Base-by-base conservation (phyloP, 2,329 filamentous ascomycete species). In the Chaetothyriales sp. region DNA sequence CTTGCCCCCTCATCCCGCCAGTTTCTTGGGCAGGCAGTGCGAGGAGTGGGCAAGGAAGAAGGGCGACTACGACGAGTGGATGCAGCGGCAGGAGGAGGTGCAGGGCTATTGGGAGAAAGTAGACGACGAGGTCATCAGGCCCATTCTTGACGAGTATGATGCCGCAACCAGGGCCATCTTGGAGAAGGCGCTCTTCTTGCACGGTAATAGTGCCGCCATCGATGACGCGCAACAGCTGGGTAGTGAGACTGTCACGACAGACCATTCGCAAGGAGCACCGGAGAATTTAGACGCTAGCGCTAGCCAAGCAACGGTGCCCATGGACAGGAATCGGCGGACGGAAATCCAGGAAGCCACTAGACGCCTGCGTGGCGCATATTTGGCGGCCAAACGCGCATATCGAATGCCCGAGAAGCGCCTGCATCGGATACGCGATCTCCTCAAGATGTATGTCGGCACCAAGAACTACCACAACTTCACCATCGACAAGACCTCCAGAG, bases 391-490 rank as follows among this genome's bases (percentile, higher is more conserved):
- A 70, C 82, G 86, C 46, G 77, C 81, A 1, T 97, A 95, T 66
- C 86, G 90, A 48, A 83, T 94, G 51, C 82, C 85, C 0, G 71
- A 79, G 0, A 71, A 73, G 18, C 88, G 92, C 7, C 75, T 92
- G 47, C 71, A 78, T 25, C 82, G 84, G 54, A 79, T 98, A 1
- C 87, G 94, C 66, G 76, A 80, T 33, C 82, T 82, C 0, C 77
- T 98, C 8, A 70, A 80, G 61, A 74, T 77, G 58, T 98, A 92
- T 69, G 70, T 84, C 8, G 92, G 92, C 57, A 95, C 89, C 3
- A 78, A 77, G 62, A 95, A 94, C 72, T 98, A 84, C 74, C 89
- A 95, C 77, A 98, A 98, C 75, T 98, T 94, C 74, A 98, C 92
- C 1, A 81, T 98, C 52, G 85, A 92, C 60, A 98, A 97, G 71